These are phyloP conservation scores for Phytophthora ramorum DNA, from an alignment of 352 stramenopile species.

Conservation along the genomic window DNA sequence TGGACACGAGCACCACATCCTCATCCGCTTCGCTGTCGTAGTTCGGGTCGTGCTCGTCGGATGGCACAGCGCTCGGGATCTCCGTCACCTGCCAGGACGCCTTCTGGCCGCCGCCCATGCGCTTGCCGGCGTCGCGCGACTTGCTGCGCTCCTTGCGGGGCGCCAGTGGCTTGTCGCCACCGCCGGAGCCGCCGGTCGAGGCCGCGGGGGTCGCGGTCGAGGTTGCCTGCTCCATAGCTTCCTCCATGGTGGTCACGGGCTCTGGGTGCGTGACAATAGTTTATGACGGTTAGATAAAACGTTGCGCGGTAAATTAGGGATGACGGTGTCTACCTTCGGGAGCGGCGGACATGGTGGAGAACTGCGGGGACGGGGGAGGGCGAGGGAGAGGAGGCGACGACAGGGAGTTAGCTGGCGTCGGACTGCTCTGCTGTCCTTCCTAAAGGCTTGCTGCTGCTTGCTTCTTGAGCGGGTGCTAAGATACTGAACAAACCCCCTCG, in stretches of 20 bases:
- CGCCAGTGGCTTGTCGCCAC: conserved; percentile 60
- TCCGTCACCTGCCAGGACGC: conserved; percentile 86
- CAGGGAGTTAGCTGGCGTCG: conserved; percentile 16
- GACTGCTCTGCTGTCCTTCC: conserved; percentile 29
- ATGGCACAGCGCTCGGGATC: conserved; percentile 62
- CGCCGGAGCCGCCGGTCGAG: conserved; percentile 26
- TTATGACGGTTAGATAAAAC: neutral
- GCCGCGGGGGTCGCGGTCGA: conserved; percentile 4
- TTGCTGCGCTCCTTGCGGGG: conserved; percentile 86
- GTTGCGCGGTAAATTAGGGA: neutral
- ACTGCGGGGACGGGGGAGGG: neutral
- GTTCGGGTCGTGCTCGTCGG: conserved; percentile 93
- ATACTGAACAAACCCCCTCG: conserved; percentile 13
- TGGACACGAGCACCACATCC: conserved; percentile 89
- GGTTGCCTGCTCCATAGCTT: conserved; percentile 24
- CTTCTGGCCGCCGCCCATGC: conserved; percentile 90
- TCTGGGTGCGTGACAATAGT: conserved; percentile 12
- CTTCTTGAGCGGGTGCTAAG: conserved; percentile 6
- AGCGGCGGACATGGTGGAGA: conserved; percentile 34
- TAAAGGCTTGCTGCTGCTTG: conserved; percentile 6
- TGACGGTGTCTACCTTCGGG: conserved; percentile 24
- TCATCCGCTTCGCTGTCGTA: conserved; percentile 93
- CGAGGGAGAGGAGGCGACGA: conserved; percentile 16
- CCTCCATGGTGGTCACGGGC: conserved; percentile 27
- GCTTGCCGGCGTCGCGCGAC: conserved; percentile 85